A percentile compares a stretch with the other conserved stretches of the same genome.
Evolutionary conservation across 1,284 basidiomycete species (phyloP).

Genomic region (Ceratobasidium theobromae): DNA sequence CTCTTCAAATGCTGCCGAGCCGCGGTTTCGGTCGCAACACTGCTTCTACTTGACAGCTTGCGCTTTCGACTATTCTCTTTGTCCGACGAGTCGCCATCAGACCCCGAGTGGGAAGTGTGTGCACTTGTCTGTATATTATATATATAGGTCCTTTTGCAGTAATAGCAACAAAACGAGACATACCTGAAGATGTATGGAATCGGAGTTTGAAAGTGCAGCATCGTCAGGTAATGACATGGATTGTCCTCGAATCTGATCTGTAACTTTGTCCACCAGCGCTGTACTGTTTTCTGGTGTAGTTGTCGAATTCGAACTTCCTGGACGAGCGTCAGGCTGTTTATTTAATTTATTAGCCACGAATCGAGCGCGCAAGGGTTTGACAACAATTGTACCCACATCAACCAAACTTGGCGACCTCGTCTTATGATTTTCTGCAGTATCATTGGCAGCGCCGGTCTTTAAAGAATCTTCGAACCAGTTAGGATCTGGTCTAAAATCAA

Average conservation of each 20-base stretch:
- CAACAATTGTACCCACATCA: no score
- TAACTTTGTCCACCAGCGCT: constrained; percentile 8
- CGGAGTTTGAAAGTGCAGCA: not conserved
- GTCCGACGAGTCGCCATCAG: constrained; percentile 22
- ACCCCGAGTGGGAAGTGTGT: constrained; percentile 8
- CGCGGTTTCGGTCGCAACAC: constrained; percentile 5
- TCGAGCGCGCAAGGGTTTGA: no score
- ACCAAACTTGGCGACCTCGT: no score
- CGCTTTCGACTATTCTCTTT: constrained; percentile 20
- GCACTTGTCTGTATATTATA: not conserved
- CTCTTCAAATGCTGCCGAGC: constrained; percentile 5
- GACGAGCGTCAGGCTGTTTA: no score
- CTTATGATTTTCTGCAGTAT: no score
- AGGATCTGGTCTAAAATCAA: no score
- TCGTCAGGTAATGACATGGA: constrained; percentile 14
- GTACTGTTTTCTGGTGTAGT: not conserved
- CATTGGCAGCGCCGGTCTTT: no score
- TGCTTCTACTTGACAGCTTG: constrained; percentile 18
- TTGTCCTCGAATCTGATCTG: constrained; percentile 22
- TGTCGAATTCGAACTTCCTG: no score
- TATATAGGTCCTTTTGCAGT: not conserved
- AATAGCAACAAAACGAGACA: not conserved
- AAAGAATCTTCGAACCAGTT: no score
- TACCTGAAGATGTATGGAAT: not conserved
- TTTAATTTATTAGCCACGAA: not conserved